Conservation (phyloP, 2,329 filamentous ascomycete species). For the Cucurbitaria berberidis region DNA sequence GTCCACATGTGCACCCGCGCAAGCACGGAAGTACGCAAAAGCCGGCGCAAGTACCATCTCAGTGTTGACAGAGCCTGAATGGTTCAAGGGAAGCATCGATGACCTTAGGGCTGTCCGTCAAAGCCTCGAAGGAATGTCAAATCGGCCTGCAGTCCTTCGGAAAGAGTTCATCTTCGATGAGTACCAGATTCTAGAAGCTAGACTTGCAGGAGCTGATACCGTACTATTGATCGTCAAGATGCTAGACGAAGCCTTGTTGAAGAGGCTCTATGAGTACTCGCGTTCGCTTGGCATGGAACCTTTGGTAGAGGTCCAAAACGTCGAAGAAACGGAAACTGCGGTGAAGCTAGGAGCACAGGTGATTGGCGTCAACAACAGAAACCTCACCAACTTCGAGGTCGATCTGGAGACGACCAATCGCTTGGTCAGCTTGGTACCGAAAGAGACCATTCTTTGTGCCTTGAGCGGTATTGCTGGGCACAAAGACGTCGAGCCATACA, state of each 20-base stretch:
- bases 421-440: slow-evolving; percentile 83
- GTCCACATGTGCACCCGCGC: slow-evolving; percentile 83
- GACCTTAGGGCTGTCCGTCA: slow-evolving; percentile 87
- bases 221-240: slow-evolving; percentile 98
- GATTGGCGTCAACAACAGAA: slow-evolving; percentile 97
- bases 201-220: slow-evolving; percentile 91
- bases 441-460: slow-evolving; percentile 87
- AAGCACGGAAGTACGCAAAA: slow-evolving; percentile 89
- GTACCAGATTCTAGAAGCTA: slow-evolving; percentile 95
- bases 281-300: slow-evolving; percentile 94
- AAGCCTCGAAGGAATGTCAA: slow-evolving; percentile 87
- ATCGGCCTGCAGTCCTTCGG: slow-evolving; percentile 86
- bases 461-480: slow-evolving; percentile 91
- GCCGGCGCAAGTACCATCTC: slow-evolving; percentile 97
- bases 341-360: slow-evolving; percentile 85
- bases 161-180: slow-evolving; percentile 99
- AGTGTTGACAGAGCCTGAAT: slow-evolving; percentile 96
- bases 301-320: slow-evolving; percentile 93
- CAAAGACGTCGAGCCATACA: slow-evolving; percentile 85
- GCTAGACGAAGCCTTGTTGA: slow-evolving; percentile 77
- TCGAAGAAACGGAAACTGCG: slow-evolving; percentile 88
- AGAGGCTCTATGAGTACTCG: slow-evolving; percentile 85
- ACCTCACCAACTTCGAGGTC: slow-evolving; percentile 95
- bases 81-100: slow-evolving; percentile 98
- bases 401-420: slow-evolving; percentile 91